A percentile compares a stretch with the other conserved stretches of the same genome.
These are phyloP conservation scores for Sarocladiaceae sp. DNA, from an alignment of 2,329 filamentous ascomycete species.

Conservation along the genomic window DNA sequence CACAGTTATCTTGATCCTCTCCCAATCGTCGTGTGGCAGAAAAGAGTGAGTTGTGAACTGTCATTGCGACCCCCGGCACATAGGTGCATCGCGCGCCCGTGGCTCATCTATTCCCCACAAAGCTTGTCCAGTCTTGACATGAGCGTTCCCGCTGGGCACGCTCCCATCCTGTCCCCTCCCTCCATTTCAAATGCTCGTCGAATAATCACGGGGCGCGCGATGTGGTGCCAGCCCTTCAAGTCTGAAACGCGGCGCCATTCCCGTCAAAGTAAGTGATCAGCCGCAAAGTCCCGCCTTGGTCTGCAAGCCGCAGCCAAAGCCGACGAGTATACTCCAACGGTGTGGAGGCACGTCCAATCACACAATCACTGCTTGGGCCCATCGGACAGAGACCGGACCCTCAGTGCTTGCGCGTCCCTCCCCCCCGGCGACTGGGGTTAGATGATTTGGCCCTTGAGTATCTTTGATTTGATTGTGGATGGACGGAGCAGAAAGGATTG, in stretches of 20 bases:
- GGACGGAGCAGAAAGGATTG: not conserved
- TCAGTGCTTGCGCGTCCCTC: conserved; percentile 6
- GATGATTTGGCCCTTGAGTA: not conserved
- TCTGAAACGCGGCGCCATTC: conserved; percentile 27
- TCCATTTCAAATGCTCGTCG: conserved; percentile 7
- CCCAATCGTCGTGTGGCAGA: too few species aligned
- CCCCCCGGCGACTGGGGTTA: not conserved
- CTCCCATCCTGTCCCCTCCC: not conserved
- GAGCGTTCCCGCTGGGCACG: conserved; percentile 12
- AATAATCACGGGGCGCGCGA: conserved; percentile 15
- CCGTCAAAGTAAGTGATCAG: conserved; percentile 12
- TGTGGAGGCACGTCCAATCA: conserved; percentile 5
- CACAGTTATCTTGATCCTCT: too few species aligned
- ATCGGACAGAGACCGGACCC: conserved; percentile 8
- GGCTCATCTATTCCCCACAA: conserved; percentile 20
- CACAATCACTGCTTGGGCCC: not conserved
- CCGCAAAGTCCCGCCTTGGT: conserved; percentile 5
- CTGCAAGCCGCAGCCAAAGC: not conserved
- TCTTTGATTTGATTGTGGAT: not conserved
- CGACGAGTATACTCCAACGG: not conserved
- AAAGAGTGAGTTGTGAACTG: not conserved
- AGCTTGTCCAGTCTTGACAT: conserved; percentile 34
- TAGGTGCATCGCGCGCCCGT: not conserved
- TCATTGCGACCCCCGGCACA: not conserved
- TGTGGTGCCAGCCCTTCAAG: conserved; percentile 21